Evolutionary conservation across 2,329 filamentous ascomycete genomes (phyloP), one percentile per base, ranked within the genome.

Genomic region (Ilyonectria mors-panacis): DNA sequence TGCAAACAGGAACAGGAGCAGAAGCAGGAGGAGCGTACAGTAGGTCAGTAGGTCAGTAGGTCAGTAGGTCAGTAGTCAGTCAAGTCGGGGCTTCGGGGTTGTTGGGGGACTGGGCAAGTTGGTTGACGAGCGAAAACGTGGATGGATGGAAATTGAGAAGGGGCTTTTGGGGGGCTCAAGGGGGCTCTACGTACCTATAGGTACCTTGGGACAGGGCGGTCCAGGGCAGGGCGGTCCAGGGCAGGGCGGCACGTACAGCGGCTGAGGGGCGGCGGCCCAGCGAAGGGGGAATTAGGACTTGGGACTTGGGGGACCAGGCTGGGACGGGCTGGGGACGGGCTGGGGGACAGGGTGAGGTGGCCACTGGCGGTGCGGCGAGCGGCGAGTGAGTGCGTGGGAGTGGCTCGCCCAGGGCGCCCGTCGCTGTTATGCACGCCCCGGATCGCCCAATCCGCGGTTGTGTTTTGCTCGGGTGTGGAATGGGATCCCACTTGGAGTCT

Each of bases 41-140:
- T 26, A 26, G 26, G 26, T 26, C 26, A 6, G 26, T 26, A 26
- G 26, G 26, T 26, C 45, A 21, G 23, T 26, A 26, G 26, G 26
- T 26, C 26, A 6, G 26, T 26, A 26, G 26, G 26, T 26, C 45
- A 21, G 44, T 13, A 10, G 44, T 48, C 45, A 33, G 26, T 23
- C 51, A 56, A 55, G 65, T 70, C 68, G 67, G 70, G 67, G 62
- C 59, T 70, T 69, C 66, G 71, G 63, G 71, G 73, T 72, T 75
- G 73, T 73, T 69, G 73, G 72, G 73, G 69, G 71, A 73, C 70
- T 73, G 77, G 74, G 72, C 72, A 73, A 73, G 74, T 73, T 72
- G 75, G 69, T 75, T 76, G 77, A 76, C 74, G 74, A 75, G 71
- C 68, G 76, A 77, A 78, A 79, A 76, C 76, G 74, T 72, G 71